A percentile compares a stretch with the other conserved stretches of the same genome.
These are phyloP conservation scores for Ascoidea tarda DNA, from an alignment of 805 yeast species.

Conservation along the genomic window DNA sequence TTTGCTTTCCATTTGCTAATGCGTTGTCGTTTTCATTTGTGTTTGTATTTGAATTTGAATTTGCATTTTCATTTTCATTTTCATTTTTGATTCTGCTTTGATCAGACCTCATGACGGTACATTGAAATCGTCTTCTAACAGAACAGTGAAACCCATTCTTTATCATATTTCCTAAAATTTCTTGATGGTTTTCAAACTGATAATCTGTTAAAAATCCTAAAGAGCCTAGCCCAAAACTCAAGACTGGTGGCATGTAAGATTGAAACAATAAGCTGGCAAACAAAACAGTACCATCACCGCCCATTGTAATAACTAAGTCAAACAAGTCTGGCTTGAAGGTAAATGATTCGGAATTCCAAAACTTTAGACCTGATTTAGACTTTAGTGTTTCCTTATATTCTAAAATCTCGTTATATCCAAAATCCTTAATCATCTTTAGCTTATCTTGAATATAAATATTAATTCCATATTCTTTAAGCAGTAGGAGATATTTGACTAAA, in stretches of 20 bases:
- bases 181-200: slow-evolving; percentile 34
- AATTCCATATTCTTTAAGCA: neutral
- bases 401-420: slow-evolving; percentile 28
- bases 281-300: slow-evolving; percentile 95
- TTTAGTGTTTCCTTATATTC: slow-evolving; percentile 11
- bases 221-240: slow-evolving; percentile 82
- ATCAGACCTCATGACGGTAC: slow-evolving; percentile 27
- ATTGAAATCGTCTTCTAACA: slow-evolving; percentile 35
- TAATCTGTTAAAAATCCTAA: slow-evolving; percentile 87
- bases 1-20: neutral
- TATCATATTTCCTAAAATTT: slow-evolving; percentile 8
- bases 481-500: slow-evolving; percentile 13
- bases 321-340: slow-evolving; percentile 25
- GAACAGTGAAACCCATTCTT: slow-evolving; percentile 31
- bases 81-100: neutral
- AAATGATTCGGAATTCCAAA: slow-evolving; percentile 27
- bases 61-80: neutral
- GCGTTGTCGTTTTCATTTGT: neutral
- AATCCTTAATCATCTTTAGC: slow-evolving; percentile 22
- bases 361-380: slow-evolving; percentile 9
- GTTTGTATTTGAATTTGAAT: neutral
- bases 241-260: slow-evolving; percentile 77
- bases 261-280: slow-evolving; percentile 82
- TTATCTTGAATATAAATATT: slow-evolving; percentile 34
- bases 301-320: slow-evolving; percentile 77